Percentiles rank a stretch among this genome's conserved stretches.
phyloP scores from a whole-genome alignment of 2,329 filamentous ascomycete species.

The Aureobasidium lini region DNA sequence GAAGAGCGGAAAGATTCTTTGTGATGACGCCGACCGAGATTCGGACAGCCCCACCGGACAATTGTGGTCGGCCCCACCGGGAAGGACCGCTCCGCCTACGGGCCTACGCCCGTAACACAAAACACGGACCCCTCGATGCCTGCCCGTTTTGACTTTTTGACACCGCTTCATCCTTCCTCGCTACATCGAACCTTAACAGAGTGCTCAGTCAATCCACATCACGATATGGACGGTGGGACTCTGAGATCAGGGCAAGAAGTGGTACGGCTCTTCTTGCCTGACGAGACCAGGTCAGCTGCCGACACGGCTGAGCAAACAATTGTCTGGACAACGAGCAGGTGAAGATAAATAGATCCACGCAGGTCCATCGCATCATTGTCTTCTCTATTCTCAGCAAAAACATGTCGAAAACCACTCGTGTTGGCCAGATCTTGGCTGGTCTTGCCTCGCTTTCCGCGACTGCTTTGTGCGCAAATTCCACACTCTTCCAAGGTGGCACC shows the following conservation, averaged over 20 bases:
- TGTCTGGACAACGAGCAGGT: not conserved
- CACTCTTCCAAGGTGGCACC: slow-evolving; percentile 3
- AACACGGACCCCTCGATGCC: not conserved
- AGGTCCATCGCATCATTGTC: not conserved
- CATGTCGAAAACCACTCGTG: not conserved
- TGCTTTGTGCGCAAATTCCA: not conserved
- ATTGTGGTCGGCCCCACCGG: too few species aligned
- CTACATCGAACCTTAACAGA: not conserved
- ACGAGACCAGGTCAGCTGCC: not conserved
- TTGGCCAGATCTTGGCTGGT: not conserved
- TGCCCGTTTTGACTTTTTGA: not conserved
- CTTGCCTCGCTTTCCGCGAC: not conserved
- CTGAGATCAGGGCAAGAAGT: not conserved
- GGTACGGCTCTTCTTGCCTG: not conserved
- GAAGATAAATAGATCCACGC: not conserved
- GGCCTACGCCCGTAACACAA: too few species aligned
- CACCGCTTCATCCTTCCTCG: not conserved
- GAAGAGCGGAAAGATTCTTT: too few species aligned
- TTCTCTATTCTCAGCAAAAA: not conserved
- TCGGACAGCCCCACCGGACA: too few species aligned
- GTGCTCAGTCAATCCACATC: not conserved
- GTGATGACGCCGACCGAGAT: too few species aligned
- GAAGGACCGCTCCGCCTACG: too few species aligned
- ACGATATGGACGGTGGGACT: not conserved
- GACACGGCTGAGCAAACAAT: not conserved